Base-by-base conservation (phyloP, 2,329 filamentous ascomycete species). In the Cladosporium velox region DNA sequence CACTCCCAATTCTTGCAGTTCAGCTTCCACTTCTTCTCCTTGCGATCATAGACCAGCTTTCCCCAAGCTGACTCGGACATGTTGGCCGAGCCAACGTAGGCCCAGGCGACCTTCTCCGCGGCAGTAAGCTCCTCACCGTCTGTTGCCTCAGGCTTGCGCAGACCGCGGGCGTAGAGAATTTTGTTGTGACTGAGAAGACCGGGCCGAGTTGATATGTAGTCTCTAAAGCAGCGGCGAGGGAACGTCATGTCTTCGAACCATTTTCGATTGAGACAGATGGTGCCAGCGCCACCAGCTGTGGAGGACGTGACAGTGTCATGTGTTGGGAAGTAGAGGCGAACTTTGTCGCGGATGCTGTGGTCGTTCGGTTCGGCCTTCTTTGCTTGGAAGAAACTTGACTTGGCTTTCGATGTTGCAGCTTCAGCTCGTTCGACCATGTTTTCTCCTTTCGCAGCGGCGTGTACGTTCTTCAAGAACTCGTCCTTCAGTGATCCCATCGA, bases 1-100 rank as follows among this genome's bases (percentile, higher is more conserved):
- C 93, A 97, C 79, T 98, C 95, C 93, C 94, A 98, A 77, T 98
- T 99, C 64, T 91, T 88, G 77, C 91, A 93, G 68, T 86, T 93
- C 69, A 98, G 83, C 77, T 92, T 96, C 14, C 88, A 86, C 68
- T 86, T 79, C 68, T 89, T 89, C 47, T 67, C 72, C 2, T 87
- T 90, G 70, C 85, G 87, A 72, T 96, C 90, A 73, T 88, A 88
- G 64, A 89, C 86, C 34, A 97, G 79, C 57, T 88, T 88, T 26
- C 94, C 95, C 94, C 95, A 99, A 34, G 95, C 95, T 76, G 91
- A 93, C 78, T 97, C 93, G 0, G 93, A 96, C 32, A 97, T 79
- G 78, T 99, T 99, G 8, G 92, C 92, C 72, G 92, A 96, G 18
- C 95, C 95, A 44, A 97, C 80, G 74, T 98, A 98, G 2, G 86